phyloP scores from a whole-genome alignment of 306 rosid genomes.

The Malus asiatica region DNA sequence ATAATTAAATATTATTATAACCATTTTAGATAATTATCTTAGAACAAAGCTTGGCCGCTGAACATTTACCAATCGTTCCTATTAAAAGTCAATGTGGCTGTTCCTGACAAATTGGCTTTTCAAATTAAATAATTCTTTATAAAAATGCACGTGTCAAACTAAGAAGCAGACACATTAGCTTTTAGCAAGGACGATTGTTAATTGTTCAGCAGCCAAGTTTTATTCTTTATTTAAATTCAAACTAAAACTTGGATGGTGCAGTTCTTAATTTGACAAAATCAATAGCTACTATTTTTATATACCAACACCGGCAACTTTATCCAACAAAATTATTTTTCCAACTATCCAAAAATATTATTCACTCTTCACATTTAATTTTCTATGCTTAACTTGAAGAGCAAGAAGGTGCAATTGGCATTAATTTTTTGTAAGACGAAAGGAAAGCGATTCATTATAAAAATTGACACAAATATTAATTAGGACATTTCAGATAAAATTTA shows the following conservation, averaged over 20 bases:
- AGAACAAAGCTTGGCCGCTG: too few species aligned
- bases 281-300: not conserved
- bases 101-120: too few species aligned
- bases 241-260: not conserved
- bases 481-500: too few species aligned
- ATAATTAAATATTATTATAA: not conserved
- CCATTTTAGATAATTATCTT: not conserved
- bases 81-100: too few species aligned
- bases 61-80: too few species aligned
- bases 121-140: too few species aligned
- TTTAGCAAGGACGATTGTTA: fast-evolving
- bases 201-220: too few species aligned
- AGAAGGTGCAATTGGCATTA: not conserved
- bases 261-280: not conserved
- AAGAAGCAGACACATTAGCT: too few species aligned
- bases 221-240: not conserved
- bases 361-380: not conserved
- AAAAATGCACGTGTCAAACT: too few species aligned
- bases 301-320: not conserved
- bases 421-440: too few species aligned
- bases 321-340: not conserved
- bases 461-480: too few species aligned
- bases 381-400: not conserved
- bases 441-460: too few species aligned
- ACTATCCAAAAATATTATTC: not conserved